Evolutionary conservation across 352 stramenopile species (phyloP), one percentile per base, ranked within the genome.

Genomic region (Phytophthora aleatoria): DNA sequence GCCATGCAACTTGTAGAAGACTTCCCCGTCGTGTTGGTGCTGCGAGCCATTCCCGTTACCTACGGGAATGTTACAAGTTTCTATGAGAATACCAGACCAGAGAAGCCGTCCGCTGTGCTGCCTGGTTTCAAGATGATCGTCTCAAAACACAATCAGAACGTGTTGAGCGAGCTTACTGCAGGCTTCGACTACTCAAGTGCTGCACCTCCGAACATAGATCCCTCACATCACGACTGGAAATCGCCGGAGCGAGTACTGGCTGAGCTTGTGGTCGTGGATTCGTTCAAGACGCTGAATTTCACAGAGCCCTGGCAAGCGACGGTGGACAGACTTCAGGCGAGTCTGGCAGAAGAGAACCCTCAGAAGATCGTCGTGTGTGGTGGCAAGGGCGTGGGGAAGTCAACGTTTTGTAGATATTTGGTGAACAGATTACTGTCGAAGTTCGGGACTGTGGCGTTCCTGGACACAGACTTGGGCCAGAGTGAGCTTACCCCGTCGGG

Each of bases 381-480:
- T 30, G 94, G 90, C 24, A 98, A 99, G 64, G 94, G 95, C 31
- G 94, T 98, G 15, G 97, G 97, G 15, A 99, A 99, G 73, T 98
- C 90, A 16, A 99, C 92, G 10, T 97, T 97, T 72, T 97, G 96
- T 62, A 87, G 96, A 49, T 98, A 97, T 71, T 61, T 97, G 24
- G 82, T 97, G 8, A 98, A 99, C 81, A 84, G 85, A 10, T 60
- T 98, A 52, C 79, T 99, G 5, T 64, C 70, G 2, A 75, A 78
- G 50, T 82, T 87, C 38, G 69, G 67, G 5, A 70, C 74, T 16
- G 91, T 99, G 20, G 93, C 93, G 10, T 97, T 98, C 71, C 71
- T 99, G 47, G 97, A 99, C 72, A 96, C 92, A 24, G 97, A 99
- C 67, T 74, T 97, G 24, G 97, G 97, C 1, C 97, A 99, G 79